Evolutionary conservation across 2,329 filamentous ascomycete genomes (phyloP), one percentile per base, ranked within the genome.

Genomic region (Talaromyces sp.): DNA sequence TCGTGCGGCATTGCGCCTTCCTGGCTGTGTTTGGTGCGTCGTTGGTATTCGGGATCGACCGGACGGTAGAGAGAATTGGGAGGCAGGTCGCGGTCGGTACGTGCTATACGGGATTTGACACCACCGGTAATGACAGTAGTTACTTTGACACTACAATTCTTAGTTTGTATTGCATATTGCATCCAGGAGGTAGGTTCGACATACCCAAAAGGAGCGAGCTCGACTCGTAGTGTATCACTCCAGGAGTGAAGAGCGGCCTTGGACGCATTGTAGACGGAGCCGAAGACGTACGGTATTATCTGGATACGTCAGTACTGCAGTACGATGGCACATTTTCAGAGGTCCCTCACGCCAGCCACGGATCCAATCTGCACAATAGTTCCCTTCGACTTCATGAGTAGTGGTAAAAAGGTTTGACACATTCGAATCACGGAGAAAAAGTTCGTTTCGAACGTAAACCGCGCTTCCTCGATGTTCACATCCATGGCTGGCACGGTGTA

Each of bases 171-270:
- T 45, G 11, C 5, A 11, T 35, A 9, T 31, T 45, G 11, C n/a
- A 27, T 45, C 35, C n/a, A 19, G 9, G 13, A 50, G 52, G 52
- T 47, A 54, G 27, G 59, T 50, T 39, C 13, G 2, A 69, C 73
- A 35, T 72, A 80, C 78, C 77, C 77, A 52, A 79, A 78, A 1
- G 85, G 85, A 65, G 75, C 78, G 73, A 88, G 74, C 70, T 88
- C 85, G 19, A 88, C 81, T 13, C 86, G 81, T 56, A 88, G 73
- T 0, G 85, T 86, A 66, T 88, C 81, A 64, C 81, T 83, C 72
- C 85, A 88, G 0, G 81, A 78, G 71, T 87, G 85, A 41, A 88
- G 71, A 0, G 86, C 86, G 0, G 85, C 86, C 72, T 88, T 88
- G 43, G 82, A 83, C 8, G 85, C 84, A 69, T 85, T 86, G 77